A percentile compares a stretch with the other conserved stretches of the same genome.
Conservation (phyloP, 1,139 yeast species). For the Candida albicans region DNA sequence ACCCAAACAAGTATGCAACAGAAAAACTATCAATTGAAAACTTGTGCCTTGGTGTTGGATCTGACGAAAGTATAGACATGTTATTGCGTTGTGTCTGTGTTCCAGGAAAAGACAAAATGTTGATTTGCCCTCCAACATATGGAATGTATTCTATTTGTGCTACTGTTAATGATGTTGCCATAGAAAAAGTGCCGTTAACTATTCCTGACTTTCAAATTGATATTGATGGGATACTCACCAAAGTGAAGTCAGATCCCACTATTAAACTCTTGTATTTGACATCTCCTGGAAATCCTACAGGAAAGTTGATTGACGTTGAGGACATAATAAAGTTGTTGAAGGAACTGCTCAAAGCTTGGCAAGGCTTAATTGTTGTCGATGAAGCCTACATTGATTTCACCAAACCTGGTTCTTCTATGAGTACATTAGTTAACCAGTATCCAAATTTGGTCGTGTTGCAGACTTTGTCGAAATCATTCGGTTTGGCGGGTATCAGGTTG, state of each 20-base stretch:
- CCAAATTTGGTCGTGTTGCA: constrained; percentile 88
- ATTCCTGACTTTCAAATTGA: constrained; percentile 67
- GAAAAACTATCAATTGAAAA: constrained; percentile 57
- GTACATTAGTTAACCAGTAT: constrained; percentile 79
- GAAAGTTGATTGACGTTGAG: constrained; percentile 52
- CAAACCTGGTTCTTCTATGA: constrained; percentile 51
- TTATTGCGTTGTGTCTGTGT: constrained; percentile 79
- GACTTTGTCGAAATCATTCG: constrained; percentile 91
- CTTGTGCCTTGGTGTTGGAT: constrained; percentile 92
- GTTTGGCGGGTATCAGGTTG: constrained; percentile 89
- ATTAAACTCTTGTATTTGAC: constrained; percentile 81
- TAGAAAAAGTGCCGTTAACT: constrained; percentile 65
- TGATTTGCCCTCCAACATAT: constrained; percentile 93
- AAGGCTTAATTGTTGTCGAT: constrained; percentile 83
- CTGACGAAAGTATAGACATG: constrained; percentile 93
- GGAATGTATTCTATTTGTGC: constrained; percentile 97
- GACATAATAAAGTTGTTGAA: constrained; percentile 53
- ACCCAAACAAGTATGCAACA: constrained; percentile 28
- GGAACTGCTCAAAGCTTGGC: constrained; percentile 49
- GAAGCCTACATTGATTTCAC: constrained; percentile 91
- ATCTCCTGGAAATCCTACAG: constrained; percentile 99
- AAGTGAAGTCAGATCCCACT: constrained; percentile 52
- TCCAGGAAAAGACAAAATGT: constrained; percentile 79
- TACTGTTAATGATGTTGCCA: constrained; percentile 78
- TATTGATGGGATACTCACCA: constrained; percentile 52